Percentiles rank a stretch among this genome's conserved stretches.
Conservation (phyloP, 805 yeast genomes). For the Wickerhamiella sergipiensis region DNA sequence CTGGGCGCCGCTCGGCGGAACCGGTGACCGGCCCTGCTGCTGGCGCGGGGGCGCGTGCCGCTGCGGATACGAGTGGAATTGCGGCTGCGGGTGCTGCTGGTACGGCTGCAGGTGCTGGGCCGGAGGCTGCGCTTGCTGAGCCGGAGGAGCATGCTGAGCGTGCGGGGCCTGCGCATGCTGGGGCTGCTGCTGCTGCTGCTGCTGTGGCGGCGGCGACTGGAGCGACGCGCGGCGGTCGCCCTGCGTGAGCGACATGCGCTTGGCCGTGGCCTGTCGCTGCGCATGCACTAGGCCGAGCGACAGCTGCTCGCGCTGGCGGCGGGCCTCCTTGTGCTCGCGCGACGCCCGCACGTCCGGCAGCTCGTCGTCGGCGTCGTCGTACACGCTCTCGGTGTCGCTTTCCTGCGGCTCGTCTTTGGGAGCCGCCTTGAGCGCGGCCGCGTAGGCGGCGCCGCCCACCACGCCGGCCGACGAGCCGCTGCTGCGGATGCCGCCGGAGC, state of each 20-base stretch:
- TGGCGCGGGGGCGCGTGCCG: not conserved
- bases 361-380: not conserved
- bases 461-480: not conserved
- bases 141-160: not conserved
- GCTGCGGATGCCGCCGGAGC: not conserved
- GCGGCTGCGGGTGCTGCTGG: slow-evolving; percentile 1
- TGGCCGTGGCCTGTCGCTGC: not conserved
- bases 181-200: not conserved
- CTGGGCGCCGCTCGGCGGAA: not conserved
- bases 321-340: not conserved
- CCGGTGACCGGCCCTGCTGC: not conserved
- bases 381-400: not conserved
- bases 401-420: not conserved
- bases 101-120: not conserved
- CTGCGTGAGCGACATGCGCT: not conserved
- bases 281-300: not conserved
- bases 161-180: not conserved
- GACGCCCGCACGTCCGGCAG: not conserved
- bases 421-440: not conserved
- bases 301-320: slow-evolving; percentile 1
- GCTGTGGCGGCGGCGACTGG: not conserved
- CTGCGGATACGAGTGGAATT: not conserved
- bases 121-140: not conserved
- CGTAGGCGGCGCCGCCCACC: not conserved
- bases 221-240: not conserved